Percentiles rank a stretch among this genome's conserved stretches.
phyloP scores from a whole-genome alignment of 2,329 filamentous ascomycete genomes.

The Botrytis fabae region DNA sequence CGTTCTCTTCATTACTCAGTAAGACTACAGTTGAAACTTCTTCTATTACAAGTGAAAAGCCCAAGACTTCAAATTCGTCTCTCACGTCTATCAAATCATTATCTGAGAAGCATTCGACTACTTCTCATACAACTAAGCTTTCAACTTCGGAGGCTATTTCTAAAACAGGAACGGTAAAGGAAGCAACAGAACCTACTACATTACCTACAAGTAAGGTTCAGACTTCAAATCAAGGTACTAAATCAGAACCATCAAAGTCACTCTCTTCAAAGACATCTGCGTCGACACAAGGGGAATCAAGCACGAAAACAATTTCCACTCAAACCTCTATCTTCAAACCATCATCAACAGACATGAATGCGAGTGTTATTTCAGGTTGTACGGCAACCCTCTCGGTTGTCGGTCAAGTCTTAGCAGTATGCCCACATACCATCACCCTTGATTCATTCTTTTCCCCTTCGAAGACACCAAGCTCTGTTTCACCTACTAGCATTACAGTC shows the following conservation, averaged over 20 bases:
- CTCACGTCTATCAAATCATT: not conserved
- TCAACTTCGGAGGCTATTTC: not conserved
- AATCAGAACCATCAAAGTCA: not conserved
- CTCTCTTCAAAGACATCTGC: not conserved
- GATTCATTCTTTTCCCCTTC: constrained; percentile 9
- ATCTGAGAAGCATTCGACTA: not conserved
- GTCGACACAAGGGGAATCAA: not conserved
- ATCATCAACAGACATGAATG: constrained; percentile 19
- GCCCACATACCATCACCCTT: constrained; percentile 18
- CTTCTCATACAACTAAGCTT: not conserved
- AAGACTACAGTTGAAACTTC: not conserved
- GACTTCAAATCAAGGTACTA: not conserved
- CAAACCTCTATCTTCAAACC: not conserved
- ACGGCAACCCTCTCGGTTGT: constrained; percentile 18
- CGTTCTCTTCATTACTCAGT: not conserved
- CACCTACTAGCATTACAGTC: not conserved
- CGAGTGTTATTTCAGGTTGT: constrained; percentile 16
- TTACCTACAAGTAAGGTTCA: not conserved
- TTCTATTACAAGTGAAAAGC: too few relatives aligned
- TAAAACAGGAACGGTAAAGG: not conserved
- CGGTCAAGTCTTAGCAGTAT: constrained; percentile 15
- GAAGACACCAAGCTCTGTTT: not conserved
- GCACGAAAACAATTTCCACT: not conserved
- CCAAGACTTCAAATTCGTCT: not conserved
- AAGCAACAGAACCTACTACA: not conserved